Conservation (phyloP, 2,329 filamentous ascomycete genomes). For the Microcera coccophila region DNA sequence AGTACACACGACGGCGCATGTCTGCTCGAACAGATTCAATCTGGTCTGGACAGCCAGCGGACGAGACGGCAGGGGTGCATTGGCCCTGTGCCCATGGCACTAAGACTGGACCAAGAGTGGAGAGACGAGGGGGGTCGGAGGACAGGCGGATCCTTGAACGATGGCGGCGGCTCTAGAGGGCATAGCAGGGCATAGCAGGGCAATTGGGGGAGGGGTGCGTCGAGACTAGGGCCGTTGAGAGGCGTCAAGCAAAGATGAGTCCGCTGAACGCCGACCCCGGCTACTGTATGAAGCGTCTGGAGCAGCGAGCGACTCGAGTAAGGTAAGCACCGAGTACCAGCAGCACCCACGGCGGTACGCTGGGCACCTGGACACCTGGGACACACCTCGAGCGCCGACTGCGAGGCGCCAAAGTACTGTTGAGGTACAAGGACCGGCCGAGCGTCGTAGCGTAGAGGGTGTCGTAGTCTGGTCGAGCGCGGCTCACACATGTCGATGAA, state of each 20-base stretch:
- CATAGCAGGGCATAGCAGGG: constrained; percentile 25
- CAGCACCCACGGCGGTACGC: no score
- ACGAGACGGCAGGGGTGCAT: constrained; percentile 28
- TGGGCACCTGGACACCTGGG: no score
- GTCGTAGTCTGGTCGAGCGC: no score
- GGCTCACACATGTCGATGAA: no score
- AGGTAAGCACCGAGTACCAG: background rate
- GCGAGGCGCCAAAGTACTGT: no score
- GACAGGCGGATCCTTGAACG: constrained; percentile 19
- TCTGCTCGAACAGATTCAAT: constrained; percentile 28
- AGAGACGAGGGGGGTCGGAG: constrained; percentile 30
- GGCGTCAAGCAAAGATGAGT: constrained; percentile 21
- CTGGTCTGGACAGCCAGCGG: constrained; percentile 29
- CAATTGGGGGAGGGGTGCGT: constrained; percentile 26
- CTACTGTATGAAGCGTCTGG: no score
- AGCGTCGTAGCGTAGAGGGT: no score
- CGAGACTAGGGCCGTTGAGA: constrained; percentile 22
- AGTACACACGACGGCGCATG: constrained; percentile 26
- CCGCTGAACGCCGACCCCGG: constrained; percentile 26
- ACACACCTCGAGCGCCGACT: no score
- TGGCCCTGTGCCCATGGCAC: constrained; percentile 27
- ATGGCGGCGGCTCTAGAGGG: constrained; percentile 31
- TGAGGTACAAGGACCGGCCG: no score
- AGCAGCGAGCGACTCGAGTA: no score
- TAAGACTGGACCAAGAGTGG: constrained; percentile 22